A percentile compares a stretch with the other conserved stretches of the same genome.
phyloP scores from a whole-genome alignment of 2,329 filamentous ascomycete genomes.

The Rutstroemia sp. region DNA sequence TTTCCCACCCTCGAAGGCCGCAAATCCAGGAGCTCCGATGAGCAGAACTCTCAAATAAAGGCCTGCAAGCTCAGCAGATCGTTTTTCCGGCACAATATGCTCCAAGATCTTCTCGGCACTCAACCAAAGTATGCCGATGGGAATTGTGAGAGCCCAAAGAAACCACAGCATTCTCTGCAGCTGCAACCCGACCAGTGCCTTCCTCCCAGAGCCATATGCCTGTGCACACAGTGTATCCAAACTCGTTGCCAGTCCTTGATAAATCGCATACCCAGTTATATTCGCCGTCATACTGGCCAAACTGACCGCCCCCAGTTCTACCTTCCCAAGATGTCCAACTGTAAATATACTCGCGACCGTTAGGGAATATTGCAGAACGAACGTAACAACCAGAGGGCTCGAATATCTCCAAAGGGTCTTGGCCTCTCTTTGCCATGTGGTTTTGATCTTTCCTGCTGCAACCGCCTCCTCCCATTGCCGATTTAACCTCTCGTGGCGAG shows the following conservation, averaged over 20 bases:
- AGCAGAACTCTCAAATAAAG: constrained; percentile 65
- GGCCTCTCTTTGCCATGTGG: constrained; percentile 84
- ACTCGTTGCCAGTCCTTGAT: constrained; percentile 80
- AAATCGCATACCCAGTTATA: constrained; percentile 70
- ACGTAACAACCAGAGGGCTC: constrained; percentile 63
- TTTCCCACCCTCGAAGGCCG: constrained; percentile 69
- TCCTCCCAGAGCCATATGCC: constrained; percentile 86
- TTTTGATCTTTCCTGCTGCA: constrained; percentile 70
- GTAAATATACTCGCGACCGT: constrained; percentile 77
- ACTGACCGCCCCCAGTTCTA: constrained; percentile 60
- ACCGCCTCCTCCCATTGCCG: constrained; percentile 84
- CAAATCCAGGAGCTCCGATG: constrained; percentile 66
- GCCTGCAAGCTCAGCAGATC: constrained; percentile 65
- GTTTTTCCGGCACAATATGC: constrained; percentile 60
- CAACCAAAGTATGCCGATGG: constrained; percentile 65
- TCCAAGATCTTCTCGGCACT: constrained; percentile 59
- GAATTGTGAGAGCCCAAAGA: constrained; percentile 62
- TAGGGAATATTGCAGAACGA: constrained; percentile 74
- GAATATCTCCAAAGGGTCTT: constrained; percentile 72
- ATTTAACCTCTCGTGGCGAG: constrained; percentile 52
- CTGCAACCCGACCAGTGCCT: constrained; percentile 78
- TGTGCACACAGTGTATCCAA: constrained; percentile 91
- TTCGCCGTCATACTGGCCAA: constrained; percentile 72
- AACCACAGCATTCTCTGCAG: constrained; percentile 77
- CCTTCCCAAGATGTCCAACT: constrained; percentile 66